Evolutionary conservation across 2,329 filamentous ascomycete genomes (phyloP).

Genomic region (Pyricularia pennisetigena): DNA sequence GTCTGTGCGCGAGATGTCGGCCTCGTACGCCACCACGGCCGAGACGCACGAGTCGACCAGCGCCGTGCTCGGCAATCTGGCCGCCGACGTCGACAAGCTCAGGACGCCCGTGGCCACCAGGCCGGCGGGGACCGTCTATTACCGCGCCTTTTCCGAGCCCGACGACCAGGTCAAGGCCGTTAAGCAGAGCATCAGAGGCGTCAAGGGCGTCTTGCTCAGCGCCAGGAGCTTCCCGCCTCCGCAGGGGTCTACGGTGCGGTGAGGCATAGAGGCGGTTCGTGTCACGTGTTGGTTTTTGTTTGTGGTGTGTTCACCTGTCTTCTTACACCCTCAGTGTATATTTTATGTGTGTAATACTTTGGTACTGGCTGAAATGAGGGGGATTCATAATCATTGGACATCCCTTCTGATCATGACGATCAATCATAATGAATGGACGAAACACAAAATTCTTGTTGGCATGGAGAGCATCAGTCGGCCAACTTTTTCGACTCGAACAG

Average conservation of each 20-base stretch:
- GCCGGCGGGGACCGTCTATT: constrained; percentile 31
- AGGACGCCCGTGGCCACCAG: constrained; percentile 24
- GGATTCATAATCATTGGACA: no score
- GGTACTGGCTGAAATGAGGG: not conserved
- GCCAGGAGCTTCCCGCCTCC: constrained; percentile 58
- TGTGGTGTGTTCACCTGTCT: no score
- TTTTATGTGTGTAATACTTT: not conserved
- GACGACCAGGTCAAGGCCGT: constrained; percentile 64
- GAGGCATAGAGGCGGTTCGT: not conserved
- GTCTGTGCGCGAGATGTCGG: constrained; percentile 30
- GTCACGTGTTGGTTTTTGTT: not conserved
- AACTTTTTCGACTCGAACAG: not conserved
- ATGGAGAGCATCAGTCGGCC: not conserved
- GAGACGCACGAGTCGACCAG: constrained; percentile 41
- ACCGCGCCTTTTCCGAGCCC: constrained; percentile 30
- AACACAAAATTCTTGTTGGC: not conserved
- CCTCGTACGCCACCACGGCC: constrained; percentile 32
- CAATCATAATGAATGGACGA: not conserved
- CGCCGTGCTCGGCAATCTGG: constrained; percentile 45
- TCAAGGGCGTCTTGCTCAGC: constrained; percentile 71
- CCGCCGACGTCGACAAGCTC: constrained; percentile 55
- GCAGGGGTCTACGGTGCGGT: not conserved
- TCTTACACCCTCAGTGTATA: not conserved
- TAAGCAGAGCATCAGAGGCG: constrained; percentile 64
- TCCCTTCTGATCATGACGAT: not conserved